phyloP scores from a whole-genome alignment of 108 stramenopile genomes.

The Skeletonema marinoi region DNA sequence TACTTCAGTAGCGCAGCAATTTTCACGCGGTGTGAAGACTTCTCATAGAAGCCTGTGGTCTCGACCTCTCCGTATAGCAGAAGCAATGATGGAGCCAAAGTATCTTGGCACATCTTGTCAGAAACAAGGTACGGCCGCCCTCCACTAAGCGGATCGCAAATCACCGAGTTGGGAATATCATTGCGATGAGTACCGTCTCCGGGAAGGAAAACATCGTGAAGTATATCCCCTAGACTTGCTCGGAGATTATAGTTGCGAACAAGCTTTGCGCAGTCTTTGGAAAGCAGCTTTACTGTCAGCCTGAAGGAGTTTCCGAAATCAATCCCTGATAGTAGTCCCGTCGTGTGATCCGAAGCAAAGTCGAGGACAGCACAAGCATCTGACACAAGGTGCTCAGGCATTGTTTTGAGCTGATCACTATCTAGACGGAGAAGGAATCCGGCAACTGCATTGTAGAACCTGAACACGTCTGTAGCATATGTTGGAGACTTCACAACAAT shows the following conservation, averaged over 20 bases:
- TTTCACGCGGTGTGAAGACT: slow-evolving; percentile 90
- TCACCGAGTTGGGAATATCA: slow-evolving; percentile 65
- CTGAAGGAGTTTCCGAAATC: slow-evolving; percentile 72
- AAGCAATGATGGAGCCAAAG: slow-evolving; percentile 93
- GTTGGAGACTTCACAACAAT: slow-evolving; percentile 72
- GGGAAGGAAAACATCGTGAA: slow-evolving; percentile 91
- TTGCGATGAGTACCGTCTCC: slow-evolving; percentile 45
- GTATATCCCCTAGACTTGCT: slow-evolving; percentile 92
- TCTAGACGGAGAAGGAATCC: slow-evolving; percentile 60
- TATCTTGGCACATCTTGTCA: slow-evolving; percentile 79
- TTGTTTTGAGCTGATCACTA: slow-evolving; percentile 55
- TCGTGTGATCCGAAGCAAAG: slow-evolving; percentile 59
- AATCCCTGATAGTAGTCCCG: slow-evolving; percentile 59
- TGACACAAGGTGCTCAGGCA: slow-evolving; percentile 86
- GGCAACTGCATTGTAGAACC: slow-evolving; percentile 71
- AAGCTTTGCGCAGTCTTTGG: slow-evolving; percentile 57
- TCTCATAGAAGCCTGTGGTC: slow-evolving; percentile 95
- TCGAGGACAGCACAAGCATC: slow-evolving; percentile 79
- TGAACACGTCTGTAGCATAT: slow-evolving; percentile 64
- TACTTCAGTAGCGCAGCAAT: slow-evolving; percentile 92
- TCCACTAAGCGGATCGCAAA: slow-evolving; percentile 67
- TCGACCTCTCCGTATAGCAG: slow-evolving; percentile 98
- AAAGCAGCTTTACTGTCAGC: slow-evolving; percentile 75
- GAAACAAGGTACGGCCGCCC: slow-evolving; percentile 79
- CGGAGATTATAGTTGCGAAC: slow-evolving; percentile 68